Evolutionary conservation across 768 basidiomycete genomes (phyloP).

Genomic region (Boletales sp.): DNA sequence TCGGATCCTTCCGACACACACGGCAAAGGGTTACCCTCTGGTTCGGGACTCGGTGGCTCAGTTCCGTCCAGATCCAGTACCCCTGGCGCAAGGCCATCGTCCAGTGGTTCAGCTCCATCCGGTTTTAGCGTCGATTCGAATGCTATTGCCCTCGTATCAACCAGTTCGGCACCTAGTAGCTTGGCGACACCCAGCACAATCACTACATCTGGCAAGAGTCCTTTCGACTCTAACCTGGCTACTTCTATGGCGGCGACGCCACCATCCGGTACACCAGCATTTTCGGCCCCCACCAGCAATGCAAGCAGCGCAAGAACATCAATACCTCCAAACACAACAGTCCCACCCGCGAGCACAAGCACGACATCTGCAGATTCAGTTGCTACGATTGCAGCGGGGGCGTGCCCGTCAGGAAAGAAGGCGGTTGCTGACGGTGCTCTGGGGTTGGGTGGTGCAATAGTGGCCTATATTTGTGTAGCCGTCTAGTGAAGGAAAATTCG

Average conservation of each 20-base stretch:
- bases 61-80: too few species aligned
- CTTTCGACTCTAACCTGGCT: too few species aligned
- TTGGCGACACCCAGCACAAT: slow-evolving; percentile 1
- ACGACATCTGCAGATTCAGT: background rate
- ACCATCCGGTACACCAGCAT: background rate
- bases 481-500: background rate
- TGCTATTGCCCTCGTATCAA: background rate
- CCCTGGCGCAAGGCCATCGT: background rate
- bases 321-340: background rate
- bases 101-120: too few species aligned
- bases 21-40: too few species aligned
- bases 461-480: slow-evolving; percentile 11
- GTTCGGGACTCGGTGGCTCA: too few species aligned
- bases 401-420: slow-evolving; percentile 18
- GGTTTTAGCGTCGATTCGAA: too few species aligned
- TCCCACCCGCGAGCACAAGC: background rate
- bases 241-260: too few species aligned
- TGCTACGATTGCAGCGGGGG: background rate
- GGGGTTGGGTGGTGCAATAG: background rate
- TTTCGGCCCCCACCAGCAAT: background rate
- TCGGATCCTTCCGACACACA: too few species aligned
- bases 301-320: background rate
- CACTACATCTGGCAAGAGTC: background rate
- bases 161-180: background rate
- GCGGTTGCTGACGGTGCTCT: background rate